Conservation (phyloP, 2,329 filamentous ascomycete species). For the Gliomastix tumulicola region DNA sequence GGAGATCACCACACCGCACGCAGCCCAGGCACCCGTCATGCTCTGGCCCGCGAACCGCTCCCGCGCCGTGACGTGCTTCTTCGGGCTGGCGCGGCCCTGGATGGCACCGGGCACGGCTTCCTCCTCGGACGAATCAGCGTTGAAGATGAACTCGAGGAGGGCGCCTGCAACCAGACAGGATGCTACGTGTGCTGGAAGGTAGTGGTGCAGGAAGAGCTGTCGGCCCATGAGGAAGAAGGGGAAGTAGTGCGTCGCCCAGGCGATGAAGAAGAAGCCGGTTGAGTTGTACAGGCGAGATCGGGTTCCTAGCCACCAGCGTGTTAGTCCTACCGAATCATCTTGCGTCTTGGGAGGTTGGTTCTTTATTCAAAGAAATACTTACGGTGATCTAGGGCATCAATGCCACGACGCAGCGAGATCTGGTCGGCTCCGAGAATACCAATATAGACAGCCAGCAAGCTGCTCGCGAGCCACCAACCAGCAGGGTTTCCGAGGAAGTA, state of each 20-base stretch:
- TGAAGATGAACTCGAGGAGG: conserved; percentile 93
- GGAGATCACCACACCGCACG: conserved; percentile 60
- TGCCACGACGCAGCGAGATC: conserved; percentile 81
- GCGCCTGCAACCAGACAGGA: conserved; percentile 86
- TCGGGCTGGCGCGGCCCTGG: conserved; percentile 36
- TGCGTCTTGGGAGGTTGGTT: conserved; percentile 19
- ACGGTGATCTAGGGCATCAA: conserved; percentile 91
- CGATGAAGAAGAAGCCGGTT: conserved; percentile 97
- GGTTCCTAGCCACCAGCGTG: conserved; percentile 55
- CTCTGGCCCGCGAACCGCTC: conserved; percentile 78
- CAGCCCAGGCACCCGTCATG: conserved; percentile 72
- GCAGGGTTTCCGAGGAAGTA: conserved; percentile 97
- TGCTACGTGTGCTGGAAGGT: conserved; percentile 88
- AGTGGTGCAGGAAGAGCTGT: conserved; percentile 96
- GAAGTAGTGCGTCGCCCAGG: conserved; percentile 95
- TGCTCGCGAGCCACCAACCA: conserved; percentile 95
- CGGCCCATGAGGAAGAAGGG: conserved; percentile 98
- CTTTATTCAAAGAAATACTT: conserved; percentile 39
- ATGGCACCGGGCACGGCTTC: conserved; percentile 31
- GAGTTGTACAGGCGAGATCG: conserved; percentile 96
- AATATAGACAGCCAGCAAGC: conserved; percentile 84
- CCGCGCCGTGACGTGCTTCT: conserved; percentile 66
- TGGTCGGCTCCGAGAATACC: conserved; percentile 92
- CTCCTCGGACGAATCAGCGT: conserved; percentile 66
- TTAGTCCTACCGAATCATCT: conserved; percentile 1